These are phyloP conservation scores for Komagataella phaffii DNA, from an alignment of 805 yeast genomes.

Conservation along the genomic window DNA sequence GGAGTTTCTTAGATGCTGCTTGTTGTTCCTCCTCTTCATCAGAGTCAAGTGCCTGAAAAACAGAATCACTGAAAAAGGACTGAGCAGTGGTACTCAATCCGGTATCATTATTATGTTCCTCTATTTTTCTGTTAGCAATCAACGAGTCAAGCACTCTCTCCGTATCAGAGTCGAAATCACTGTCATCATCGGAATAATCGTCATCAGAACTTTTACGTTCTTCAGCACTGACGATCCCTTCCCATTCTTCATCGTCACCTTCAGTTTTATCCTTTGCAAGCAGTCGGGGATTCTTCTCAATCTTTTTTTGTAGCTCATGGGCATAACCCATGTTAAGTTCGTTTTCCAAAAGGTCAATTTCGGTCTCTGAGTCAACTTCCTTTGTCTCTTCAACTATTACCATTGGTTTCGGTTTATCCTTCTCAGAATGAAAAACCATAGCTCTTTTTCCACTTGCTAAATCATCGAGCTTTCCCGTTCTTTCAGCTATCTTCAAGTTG, in stretches of 20 bases:
- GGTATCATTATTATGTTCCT: slow-evolving; percentile 18
- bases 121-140: slow-evolving; percentile 37
- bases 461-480: slow-evolving; percentile 67
- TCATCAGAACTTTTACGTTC: slow-evolving; percentile 24
- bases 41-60: slow-evolving; percentile 34
- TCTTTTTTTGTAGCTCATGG: slow-evolving; percentile 48
- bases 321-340: slow-evolving; percentile 77
- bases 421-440: slow-evolving; percentile 38
- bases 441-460: slow-evolving; percentile 65
- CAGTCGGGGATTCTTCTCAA: slow-evolving; percentile 57
- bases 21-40: slow-evolving; percentile 8
- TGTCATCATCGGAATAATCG: slow-evolving; percentile 29
- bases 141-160: slow-evolving; percentile 54
- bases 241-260: slow-evolving; percentile 74
- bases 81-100: slow-evolving; percentile 31
- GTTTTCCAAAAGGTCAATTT: slow-evolving; percentile 58
- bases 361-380: slow-evolving; percentile 31
- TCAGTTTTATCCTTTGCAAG: slow-evolving; percentile 52
- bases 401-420: slow-evolving; percentile 38
- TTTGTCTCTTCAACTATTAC: slow-evolving; percentile 44
- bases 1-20: neutral
- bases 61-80: slow-evolving; percentile 34
- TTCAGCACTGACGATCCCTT: slow-evolving; percentile 40
- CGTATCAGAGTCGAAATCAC: slow-evolving; percentile 44
- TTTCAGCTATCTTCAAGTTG: slow-evolving; percentile 74